Percentiles rank a stretch among this genome's conserved stretches.
These are phyloP conservation scores for Skeletonema costatum DNA, from an alignment of 108 stramenopile genomes.

Conservation along the genomic window DNA sequence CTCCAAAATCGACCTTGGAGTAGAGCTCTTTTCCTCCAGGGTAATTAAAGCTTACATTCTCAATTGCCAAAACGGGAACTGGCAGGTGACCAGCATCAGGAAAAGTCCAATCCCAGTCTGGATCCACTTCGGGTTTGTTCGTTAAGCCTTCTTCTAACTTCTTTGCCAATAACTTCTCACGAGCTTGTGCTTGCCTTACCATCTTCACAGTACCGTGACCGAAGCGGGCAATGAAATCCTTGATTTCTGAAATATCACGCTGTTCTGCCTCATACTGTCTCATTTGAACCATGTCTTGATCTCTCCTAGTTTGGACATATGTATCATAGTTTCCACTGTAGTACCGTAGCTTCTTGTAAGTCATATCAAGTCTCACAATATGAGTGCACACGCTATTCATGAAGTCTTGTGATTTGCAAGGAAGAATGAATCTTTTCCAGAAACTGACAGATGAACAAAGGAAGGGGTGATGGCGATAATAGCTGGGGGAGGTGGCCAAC, in stretches of 20 bases:
- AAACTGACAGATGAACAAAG: too few relatives aligned
- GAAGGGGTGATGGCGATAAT: too few relatives aligned
- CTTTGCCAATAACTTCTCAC: slow-evolving; percentile 91
- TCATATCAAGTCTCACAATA: slow-evolving; percentile 73
- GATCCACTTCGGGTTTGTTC: slow-evolving; percentile 74
- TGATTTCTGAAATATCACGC: slow-evolving; percentile 58
- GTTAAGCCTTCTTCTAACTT: slow-evolving; percentile 92
- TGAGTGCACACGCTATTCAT: slow-evolving; percentile 93
- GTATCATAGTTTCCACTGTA: slow-evolving; percentile 74
- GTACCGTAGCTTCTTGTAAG: slow-evolving; percentile 59
- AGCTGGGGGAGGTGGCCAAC: too few relatives aligned
- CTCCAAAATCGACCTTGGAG: slow-evolving; percentile 81
- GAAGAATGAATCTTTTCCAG: slow-evolving; percentile 81
- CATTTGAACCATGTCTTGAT: slow-evolving; percentile 57
- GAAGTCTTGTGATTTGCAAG: slow-evolving; percentile 95
- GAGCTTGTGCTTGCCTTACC: slow-evolving; percentile 92
- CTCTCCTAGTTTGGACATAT: slow-evolving; percentile 49
- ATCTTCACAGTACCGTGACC: slow-evolving; percentile 96
- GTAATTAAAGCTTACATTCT: slow-evolving; percentile 86
- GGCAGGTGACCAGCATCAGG: slow-evolving; percentile 90
- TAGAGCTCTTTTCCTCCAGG: slow-evolving; percentile 50
- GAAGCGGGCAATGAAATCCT: slow-evolving; percentile 91
- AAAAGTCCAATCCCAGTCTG: slow-evolving; percentile 80
- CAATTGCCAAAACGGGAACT: slow-evolving; percentile 71
- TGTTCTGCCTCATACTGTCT: slow-evolving; percentile 71